Evolutionary conservation across 2,329 filamentous ascomycete genomes (phyloP), one percentile per base, ranked within the genome.

Genomic region (Alternaria burnsii): DNA sequence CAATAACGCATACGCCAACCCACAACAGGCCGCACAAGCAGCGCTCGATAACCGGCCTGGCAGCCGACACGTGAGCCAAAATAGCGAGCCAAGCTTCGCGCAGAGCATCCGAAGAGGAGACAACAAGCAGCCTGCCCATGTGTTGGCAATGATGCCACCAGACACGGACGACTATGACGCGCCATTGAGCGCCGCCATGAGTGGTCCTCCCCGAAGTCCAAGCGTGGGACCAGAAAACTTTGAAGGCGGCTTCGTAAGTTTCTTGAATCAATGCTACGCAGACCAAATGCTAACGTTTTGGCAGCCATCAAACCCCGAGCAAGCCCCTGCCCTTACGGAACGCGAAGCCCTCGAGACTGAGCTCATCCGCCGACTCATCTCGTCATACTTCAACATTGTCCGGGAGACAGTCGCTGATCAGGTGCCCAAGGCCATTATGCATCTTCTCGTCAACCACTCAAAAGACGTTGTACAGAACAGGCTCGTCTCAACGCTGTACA

Each of bases 301-400:
- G 44, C 53, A 80, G 78, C 76, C 76, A 32, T 72, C 74, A 30
- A 75, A 80, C 53, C 75, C 76, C 10, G 72, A 86, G 54, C 87
- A 89, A 62, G 93, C 97, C 75, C 93, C 93, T 34, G 93, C 92
- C 57, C 87, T 99, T 72, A 97, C 94, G 1, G 95, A 99, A 70
- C 92, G 95, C 53, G 95, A 99, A 82, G 91, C 93, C 44, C 91
- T 99, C 83, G 95, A 99, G 82, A 98, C 95, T 10, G 95, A 99
- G 80, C 88, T 99, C 41, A 99, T 99, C 77, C 91, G 94, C 47
- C 92, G 94, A 47, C 87, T 99, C 58, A 99, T 99, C 78, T 97
- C 92, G 32, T 97, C 94, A 1, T 99, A 99, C 84, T 99, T 99
- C 85, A 97, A 97, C 79, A 99, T 99, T 74, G 95, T 99, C 47